phyloP scores from a whole-genome alignment of 1,284 basidiomycete species.

The Melampsora larici-populina region DNA sequence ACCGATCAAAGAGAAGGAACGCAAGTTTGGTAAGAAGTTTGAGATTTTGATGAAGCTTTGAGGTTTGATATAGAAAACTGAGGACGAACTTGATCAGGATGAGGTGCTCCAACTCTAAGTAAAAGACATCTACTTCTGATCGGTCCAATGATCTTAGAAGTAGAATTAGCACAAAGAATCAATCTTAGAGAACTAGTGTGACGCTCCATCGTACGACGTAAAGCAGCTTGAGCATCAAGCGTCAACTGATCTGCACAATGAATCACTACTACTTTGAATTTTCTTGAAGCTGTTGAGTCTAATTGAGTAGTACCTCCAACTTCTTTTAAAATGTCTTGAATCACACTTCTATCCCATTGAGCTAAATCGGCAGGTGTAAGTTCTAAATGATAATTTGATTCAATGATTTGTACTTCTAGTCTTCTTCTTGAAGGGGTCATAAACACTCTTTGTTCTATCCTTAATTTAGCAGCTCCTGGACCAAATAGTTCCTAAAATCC shows the following conservation, averaged over 20 bases:
- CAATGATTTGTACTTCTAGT: slow-evolving; percentile 92
- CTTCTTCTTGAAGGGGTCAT: slow-evolving; percentile 90
- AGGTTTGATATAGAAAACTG: neutral
- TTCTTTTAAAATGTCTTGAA: slow-evolving; percentile 95
- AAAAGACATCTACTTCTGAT: slow-evolving; percentile 93
- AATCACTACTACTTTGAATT: slow-evolving; percentile 99
- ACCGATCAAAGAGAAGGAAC: neutral
- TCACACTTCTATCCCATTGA: slow-evolving; percentile 89
- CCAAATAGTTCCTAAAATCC: slow-evolving; percentile 83
- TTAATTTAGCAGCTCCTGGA: slow-evolving; percentile 87
- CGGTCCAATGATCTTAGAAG: slow-evolving; percentile 91
- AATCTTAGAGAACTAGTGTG: slow-evolving; percentile 97
- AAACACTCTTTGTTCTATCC: slow-evolving; percentile 97
- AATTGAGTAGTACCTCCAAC: slow-evolving; percentile 99
- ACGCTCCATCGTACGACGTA: slow-evolving; percentile 98
- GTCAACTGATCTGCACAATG: slow-evolving; percentile 94
- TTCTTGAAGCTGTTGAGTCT: slow-evolving; percentile 87
- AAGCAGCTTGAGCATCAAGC: slow-evolving; percentile 92
- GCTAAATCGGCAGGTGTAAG: slow-evolving; percentile 97
- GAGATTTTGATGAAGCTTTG: neutral
- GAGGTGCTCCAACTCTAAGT: slow-evolving; percentile 86
- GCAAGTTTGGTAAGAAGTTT: neutral
- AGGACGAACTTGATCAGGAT: slow-evolving; percentile 60
- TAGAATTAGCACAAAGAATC: slow-evolving; percentile 96
- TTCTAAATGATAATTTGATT: slow-evolving; percentile 96